A percentile compares a stretch with the other conserved stretches of the same genome.
These are phyloP conservation scores for Hypomyces rosellus DNA, from an alignment of 2,329 filamentous ascomycete species.

Conservation along the genomic window DNA sequence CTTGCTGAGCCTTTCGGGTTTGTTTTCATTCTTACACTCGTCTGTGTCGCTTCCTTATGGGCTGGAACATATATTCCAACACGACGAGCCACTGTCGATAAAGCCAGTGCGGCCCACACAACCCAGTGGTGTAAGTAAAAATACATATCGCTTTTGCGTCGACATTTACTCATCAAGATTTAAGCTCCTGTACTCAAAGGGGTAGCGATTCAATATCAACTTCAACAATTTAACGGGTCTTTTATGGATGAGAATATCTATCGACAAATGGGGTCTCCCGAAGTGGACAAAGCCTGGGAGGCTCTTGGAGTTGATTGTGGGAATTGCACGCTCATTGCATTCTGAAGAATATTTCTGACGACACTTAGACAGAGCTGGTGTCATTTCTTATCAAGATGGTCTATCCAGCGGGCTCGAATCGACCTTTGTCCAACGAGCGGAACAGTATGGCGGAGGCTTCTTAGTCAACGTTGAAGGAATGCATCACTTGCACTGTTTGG, in stretches of 20 bases:
- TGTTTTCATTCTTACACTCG: not conserved
- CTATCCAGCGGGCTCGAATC: conserved; percentile 42
- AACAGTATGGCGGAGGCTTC: conserved; percentile 52
- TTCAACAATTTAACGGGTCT: conserved; percentile 47
- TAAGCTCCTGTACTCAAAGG: conserved; percentile 29
- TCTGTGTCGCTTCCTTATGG: conserved; percentile 6
- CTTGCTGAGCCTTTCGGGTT: not conserved
- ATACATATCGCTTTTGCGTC: not conserved
- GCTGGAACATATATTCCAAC: conserved; percentile 4
- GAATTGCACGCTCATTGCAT: conserved; percentile 8
- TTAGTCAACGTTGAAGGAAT: conserved; percentile 51
- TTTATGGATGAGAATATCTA: conserved; percentile 50
- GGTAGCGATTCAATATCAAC: conserved; percentile 25
- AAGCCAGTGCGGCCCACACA: conserved; percentile 25
- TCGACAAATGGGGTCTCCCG: conserved; percentile 41
- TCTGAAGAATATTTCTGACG: conserved; percentile 6
- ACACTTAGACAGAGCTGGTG: conserved; percentile 35
- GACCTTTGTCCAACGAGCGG: conserved; percentile 49
- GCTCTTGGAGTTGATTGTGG: conserved; percentile 38
- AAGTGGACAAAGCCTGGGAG: conserved; percentile 53
- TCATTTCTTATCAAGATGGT: conserved; percentile 45
- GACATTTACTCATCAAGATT: too few species aligned
- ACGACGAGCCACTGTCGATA: conserved; percentile 4
- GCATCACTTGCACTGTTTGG: conserved; percentile 53
- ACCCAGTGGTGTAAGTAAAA: conserved; percentile 31